Percentiles rank a stretch among this genome's conserved stretches.
phyloP scores from a whole-genome alignment of 2,329 filamentous ascomycete genomes.

The Paecilomyces formosus region DNA sequence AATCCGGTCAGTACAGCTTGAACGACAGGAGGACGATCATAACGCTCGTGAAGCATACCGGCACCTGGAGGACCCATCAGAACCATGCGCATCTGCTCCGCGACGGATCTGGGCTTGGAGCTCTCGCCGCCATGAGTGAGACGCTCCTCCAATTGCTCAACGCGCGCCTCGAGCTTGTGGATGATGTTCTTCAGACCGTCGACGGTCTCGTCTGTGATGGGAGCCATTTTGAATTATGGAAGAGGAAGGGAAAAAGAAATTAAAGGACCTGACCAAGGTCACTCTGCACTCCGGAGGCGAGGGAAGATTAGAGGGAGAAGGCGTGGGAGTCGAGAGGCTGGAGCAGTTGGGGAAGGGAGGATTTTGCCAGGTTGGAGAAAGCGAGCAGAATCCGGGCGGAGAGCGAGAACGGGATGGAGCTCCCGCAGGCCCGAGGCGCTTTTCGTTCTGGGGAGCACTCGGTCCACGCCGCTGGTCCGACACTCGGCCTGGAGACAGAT shows the following conservation, averaged over 20 bases:
- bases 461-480: not conserved
- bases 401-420: conserved; percentile 10
- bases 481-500: not conserved
- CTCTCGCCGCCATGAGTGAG: conserved; percentile 49
- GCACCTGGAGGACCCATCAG: conserved; percentile 95
- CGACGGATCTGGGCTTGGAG: conserved; percentile 40
- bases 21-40: conserved; percentile 2
- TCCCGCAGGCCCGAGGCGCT: conserved; percentile 25
- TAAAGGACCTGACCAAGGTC: conserved; percentile 18
- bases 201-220: conserved; percentile 71
- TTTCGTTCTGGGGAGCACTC: conserved; percentile 5
- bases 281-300: conserved; percentile 11
- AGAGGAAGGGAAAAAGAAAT: conserved; percentile 3
- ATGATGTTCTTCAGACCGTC: conserved; percentile 80
- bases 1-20: conserved; percentile 12
- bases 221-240: conserved; percentile 61
- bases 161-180: conserved; percentile 73
- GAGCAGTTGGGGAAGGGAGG: conserved; percentile 1
- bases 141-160: conserved; percentile 74
- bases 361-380: conserved; percentile 1
- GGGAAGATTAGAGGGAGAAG: conserved; percentile 5
- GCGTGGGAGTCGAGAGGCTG: conserved; percentile 1
- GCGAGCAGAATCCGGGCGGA: conserved; percentile 1
- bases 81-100: conserved; percentile 82
- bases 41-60: conserved; percentile 53